Evolutionary conservation across 179 eudicot genomes (phyloP).

Genomic region (Pouteria campechiana): DNA sequence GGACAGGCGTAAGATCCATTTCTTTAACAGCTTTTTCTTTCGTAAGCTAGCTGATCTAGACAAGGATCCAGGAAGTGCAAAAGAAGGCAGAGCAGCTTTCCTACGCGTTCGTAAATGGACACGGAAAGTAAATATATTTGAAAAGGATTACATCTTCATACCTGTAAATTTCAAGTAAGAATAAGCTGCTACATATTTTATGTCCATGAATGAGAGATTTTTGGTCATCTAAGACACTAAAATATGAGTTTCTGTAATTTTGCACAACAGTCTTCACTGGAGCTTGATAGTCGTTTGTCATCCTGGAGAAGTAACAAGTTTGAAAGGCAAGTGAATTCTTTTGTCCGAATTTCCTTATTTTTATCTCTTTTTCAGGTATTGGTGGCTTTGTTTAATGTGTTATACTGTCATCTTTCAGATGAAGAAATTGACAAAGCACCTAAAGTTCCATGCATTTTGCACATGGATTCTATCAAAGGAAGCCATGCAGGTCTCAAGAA

Average conservation of each 20-base stretch:
- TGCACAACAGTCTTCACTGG: conserved; percentile 77
- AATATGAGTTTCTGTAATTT: not conserved
- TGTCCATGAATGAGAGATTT: too few species aligned
- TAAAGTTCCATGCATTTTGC: conserved; percentile 57
- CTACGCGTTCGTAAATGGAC: conserved; percentile 99
- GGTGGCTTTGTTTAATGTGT: not conserved
- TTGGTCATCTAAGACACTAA: too few species aligned
- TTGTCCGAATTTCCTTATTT: not conserved
- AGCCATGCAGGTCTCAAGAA: conserved; percentile 53
- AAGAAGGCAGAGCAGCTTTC: conserved; percentile 84
- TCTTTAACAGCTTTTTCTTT: conserved; percentile 93
- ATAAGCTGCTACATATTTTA: not conserved
- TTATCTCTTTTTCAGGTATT: not conserved
- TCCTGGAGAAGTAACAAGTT: conserved; percentile 66
- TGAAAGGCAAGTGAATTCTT: conserved; percentile 35
- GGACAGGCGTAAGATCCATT: conserved; percentile 53
- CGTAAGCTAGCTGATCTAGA: conserved; percentile 90
- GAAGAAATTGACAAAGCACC: conserved; percentile 15
- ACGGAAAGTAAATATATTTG: conserved; percentile 81
- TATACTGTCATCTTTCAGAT: conserved; percentile 16
- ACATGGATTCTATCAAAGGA: conserved; percentile 74
- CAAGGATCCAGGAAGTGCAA: conserved; percentile 60
- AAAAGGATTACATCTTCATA: conserved; percentile 85
- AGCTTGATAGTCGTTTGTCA: conserved; percentile 85
- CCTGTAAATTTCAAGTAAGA: conserved; percentile 93